phyloP scores from a whole-genome alignment of 192 early-diverging fungal species.

The Spizellomyces sp. region DNA sequence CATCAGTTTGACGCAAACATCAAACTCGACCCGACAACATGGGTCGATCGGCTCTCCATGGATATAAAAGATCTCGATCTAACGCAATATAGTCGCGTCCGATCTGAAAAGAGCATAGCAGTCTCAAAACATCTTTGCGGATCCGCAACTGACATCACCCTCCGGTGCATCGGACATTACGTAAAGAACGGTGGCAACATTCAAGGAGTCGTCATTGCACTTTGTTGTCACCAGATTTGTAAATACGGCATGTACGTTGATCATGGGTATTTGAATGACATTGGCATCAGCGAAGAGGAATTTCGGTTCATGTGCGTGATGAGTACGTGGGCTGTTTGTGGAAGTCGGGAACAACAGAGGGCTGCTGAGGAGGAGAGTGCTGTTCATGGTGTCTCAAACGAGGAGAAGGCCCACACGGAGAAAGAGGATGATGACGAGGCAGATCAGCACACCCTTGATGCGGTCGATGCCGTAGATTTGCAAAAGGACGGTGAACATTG shows the following conservation, averaged over 20 bases:
- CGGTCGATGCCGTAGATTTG: neutral
- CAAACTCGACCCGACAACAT: slow-evolving; percentile 4
- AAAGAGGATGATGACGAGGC: slow-evolving; percentile 49
- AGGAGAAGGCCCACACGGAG: slow-evolving; percentile 33
- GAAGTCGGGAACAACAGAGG: slow-evolving; percentile 5
- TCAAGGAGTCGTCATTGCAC: slow-evolving; percentile 66
- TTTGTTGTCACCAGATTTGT: slow-evolving; percentile 90
- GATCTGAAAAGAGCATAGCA: slow-evolving; percentile 62
- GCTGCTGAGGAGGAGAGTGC: slow-evolving; percentile 1
- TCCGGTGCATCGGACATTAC: slow-evolving; percentile 64
- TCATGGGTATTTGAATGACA: slow-evolving; percentile 59
- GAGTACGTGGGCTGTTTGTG: slow-evolving; percentile 79
- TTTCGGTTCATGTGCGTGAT: slow-evolving; percentile 70
- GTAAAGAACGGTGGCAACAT: slow-evolving; percentile 16
- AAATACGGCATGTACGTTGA: slow-evolving; percentile 72
- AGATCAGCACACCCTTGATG: slow-evolving; percentile 29
- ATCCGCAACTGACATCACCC: slow-evolving; percentile 82
- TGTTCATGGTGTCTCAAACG: neutral
- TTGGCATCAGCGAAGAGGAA: slow-evolving; percentile 51
- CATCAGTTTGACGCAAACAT: slow-evolving; percentile 6
- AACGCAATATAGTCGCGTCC: slow-evolving; percentile 42
- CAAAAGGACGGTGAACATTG: slow-evolving; percentile 57
- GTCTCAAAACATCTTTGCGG: slow-evolving; percentile 93
- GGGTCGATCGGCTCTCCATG: slow-evolving; percentile 59
- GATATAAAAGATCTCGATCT: slow-evolving; percentile 88